Evolutionary conservation across 75 land plant genomes (phyloP).

Genomic region (Picea sitchensis): DNA sequence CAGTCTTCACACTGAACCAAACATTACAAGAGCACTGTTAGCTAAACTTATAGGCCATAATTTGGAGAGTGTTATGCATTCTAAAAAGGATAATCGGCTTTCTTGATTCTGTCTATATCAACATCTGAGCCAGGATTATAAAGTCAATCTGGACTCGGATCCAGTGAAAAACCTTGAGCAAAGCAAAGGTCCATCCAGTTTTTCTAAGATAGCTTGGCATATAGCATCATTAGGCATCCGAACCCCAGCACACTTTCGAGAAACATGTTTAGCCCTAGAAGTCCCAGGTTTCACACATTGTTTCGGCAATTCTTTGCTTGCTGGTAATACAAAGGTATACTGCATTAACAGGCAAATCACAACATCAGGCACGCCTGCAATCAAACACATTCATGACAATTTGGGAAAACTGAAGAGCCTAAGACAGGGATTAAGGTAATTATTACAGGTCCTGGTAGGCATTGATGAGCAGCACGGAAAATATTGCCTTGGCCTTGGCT

Average conservation of each 20-base stretch:
- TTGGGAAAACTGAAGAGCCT: background rate
- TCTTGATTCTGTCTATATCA: background rate
- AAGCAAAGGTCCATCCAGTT: conserved; percentile 73
- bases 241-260: conserved; percentile 81
- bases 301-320: conserved; percentile 89
- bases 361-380: background rate
- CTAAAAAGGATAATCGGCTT: background rate
- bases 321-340: conserved; percentile 91
- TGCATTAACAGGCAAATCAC: conserved; percentile 24
- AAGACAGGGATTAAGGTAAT: background rate
- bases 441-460: conserved; percentile 94
- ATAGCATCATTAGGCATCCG: conserved; percentile 93
- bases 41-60: background rate
- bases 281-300: conserved; percentile 73
- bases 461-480: conserved; percentile 88
- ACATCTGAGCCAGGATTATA: background rate
- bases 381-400: background rate
- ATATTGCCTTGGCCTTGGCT: conserved; percentile 67
- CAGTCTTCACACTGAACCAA: conserved; percentile 63
- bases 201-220: conserved; percentile 67
- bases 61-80: background rate
- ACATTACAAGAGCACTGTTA: background rate
- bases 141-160: background rate
- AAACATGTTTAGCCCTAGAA: conserved; percentile 55
- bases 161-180: conserved; percentile 64